Percentiles rank a stretch among this genome's conserved stretches.
phyloP scores from a whole-genome alignment of 192 early-diverging fungal genomes.

The Coemansia sp. region DNA sequence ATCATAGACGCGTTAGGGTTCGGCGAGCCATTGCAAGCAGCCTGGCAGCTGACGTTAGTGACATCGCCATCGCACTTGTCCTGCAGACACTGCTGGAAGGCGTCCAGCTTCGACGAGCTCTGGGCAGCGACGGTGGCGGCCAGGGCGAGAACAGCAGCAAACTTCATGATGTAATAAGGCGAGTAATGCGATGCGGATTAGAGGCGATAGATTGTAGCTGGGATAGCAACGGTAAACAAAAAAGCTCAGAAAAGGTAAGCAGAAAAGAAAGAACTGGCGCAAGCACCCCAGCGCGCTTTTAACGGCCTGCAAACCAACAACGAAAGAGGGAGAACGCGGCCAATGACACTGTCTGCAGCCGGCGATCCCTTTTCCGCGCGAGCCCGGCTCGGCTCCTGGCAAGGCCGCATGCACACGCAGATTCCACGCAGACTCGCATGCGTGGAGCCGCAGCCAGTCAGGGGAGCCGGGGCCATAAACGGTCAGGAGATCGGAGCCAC shows the following conservation, averaged over 20 bases:
- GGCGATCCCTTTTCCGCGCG: not conserved
- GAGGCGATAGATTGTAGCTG: not conserved
- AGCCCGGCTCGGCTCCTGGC: not conserved
- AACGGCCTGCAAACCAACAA: not conserved
- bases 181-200: conserved; percentile 2
- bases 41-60: conserved; percentile 45
- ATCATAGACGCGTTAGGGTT: conserved; percentile 54
- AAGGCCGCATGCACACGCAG: conserved; percentile 1
- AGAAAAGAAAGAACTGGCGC: not conserved
- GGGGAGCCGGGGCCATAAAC: not conserved
- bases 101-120: conserved; percentile 28
- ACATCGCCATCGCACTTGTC: conserved; percentile 31
- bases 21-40: conserved; percentile 37
- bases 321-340: not conserved
- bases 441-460: not conserved
- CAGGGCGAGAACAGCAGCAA: conserved; percentile 32
- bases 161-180: conserved; percentile 32
- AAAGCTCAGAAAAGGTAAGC: not conserved
- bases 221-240: not conserved
- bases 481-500: not conserved
- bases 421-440: not conserved
- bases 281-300: not conserved
- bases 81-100: conserved; percentile 38
- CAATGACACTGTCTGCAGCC: not conserved
- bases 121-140: conserved; percentile 30